Evolutionary conservation across 2,329 filamentous ascomycete genomes (phyloP), one percentile per base, ranked within the genome.

Genomic region (Colletotrichum phormii): DNA sequence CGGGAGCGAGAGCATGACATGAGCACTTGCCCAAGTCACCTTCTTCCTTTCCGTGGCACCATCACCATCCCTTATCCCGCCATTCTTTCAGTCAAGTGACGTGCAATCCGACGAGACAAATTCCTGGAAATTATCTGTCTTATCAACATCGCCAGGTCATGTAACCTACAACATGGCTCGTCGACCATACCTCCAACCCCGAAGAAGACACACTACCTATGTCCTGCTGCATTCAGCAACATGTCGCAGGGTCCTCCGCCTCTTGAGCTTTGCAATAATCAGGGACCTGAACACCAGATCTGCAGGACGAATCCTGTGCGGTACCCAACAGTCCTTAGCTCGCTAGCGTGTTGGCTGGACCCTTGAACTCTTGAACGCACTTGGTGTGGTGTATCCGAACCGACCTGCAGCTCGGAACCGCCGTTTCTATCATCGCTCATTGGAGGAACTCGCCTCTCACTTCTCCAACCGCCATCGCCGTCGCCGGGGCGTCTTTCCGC

Each of bases 21-120:
- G 70, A 60, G 60, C 70, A 31, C 69, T 63, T 69, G 65, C 33
- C 42, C 67, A 68, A 69, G 65, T 64, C 69, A 64, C 59, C 59
- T n/a, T 46, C 35, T 33, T 64, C 42, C 9, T 70, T 24, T 72
- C 26, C 22, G 57, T 67, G 64, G 68, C 51, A 67, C 64, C 69
- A 72, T 64, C 58, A 54, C 24, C 37, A 62, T 53, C 31, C 58
- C 33, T 54, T 7, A 53, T 69, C 64, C 64, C 64, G 58, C 49
- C 64, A 72, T 63, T 6, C n/a, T 13, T 1, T 29, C 42, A 60
- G 65, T 72, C 70, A 70, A 70, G 26, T 61, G 60, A 72, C 54
- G 54, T 67, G 35, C 64, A 31, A 24, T 13, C 22, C 42, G 18
- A 53, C 57, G 29, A 15, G 9, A 26, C 12, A 58, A 29, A 12